Evolutionary conservation across 129 eudicot species (phyloP).

Genomic region (Saussurea involucrata): DNA sequence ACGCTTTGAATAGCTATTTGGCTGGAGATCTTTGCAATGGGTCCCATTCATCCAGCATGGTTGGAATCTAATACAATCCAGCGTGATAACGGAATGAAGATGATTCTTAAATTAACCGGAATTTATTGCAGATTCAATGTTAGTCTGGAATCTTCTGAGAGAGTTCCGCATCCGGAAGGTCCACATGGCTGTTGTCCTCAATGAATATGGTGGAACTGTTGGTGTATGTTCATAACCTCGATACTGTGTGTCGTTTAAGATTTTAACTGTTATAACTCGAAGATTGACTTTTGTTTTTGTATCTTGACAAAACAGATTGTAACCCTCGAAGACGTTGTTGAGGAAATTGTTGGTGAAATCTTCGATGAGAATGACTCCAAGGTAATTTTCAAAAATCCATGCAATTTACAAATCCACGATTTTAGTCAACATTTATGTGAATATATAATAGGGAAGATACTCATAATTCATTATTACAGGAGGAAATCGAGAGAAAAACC

Average conservation of each 20-base stretch:
- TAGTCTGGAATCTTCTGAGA: conserved; percentile 69
- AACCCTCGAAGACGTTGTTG: conserved; percentile 72
- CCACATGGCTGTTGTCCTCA: conserved; percentile 81
- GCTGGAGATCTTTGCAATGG: neutral
- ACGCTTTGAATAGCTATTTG: neutral
- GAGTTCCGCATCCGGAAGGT: conserved; percentile 75
- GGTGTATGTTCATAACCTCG: conserved; percentile 51
- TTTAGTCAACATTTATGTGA: neutral
- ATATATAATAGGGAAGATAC: neutral
- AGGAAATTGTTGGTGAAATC: conserved; percentile 77
- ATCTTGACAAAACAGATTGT: conserved; percentile 49
- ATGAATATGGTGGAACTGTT: conserved; percentile 79
- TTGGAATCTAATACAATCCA: no score
- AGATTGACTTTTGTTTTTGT: neutral
- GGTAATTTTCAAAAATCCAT: conserved; percentile 25
- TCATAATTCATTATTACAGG: conserved; percentile 32
- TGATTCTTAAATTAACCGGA: neutral
- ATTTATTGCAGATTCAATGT: conserved; percentile 61
- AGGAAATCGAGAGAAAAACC: conserved; percentile 68
- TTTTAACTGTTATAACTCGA: neutral
- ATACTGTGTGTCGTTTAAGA: neutral
- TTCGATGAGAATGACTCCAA: conserved; percentile 75
- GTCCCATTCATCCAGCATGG: neutral
- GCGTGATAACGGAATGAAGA: neutral
- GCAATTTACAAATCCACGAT: neutral